Evolutionary conservation across 2,329 filamentous ascomycete genomes (phyloP).

Genomic region (Neopestalotiopsis sp.): DNA sequence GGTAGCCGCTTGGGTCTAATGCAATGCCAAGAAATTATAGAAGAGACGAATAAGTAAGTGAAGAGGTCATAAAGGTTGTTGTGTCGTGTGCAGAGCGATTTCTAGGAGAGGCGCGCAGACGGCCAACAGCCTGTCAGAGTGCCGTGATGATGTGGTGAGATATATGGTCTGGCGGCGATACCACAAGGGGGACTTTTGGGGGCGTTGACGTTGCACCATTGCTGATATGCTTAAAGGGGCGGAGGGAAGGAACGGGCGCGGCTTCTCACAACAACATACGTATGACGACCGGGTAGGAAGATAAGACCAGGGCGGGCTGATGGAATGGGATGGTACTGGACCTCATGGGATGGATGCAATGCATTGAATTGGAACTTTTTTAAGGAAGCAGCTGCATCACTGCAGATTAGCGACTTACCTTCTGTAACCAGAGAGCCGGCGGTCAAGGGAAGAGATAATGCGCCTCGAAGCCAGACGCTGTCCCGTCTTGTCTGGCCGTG

Average conservation of each 20-base stretch:
- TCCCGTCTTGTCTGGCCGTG: neutral
- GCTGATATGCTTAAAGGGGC: neutral
- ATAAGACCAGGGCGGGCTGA: neutral
- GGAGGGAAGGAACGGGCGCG: neutral
- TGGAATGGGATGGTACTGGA: neutral
- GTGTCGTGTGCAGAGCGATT: neutral
- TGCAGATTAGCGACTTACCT: slow-evolving; percentile 12
- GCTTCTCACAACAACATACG: neutral
- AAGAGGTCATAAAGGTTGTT: neutral
- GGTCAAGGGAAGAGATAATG: slow-evolving; percentile 15
- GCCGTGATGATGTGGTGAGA: neutral
- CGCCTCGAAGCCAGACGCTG: neutral
- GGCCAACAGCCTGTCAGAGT: neutral
- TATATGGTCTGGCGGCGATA: neutral
- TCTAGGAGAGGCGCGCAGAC: neutral
- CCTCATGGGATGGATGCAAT: too few relatives aligned
- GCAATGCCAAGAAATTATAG: neutral
- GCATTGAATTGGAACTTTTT: too few relatives aligned
- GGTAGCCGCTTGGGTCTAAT: neutral
- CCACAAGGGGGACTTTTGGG: neutral
- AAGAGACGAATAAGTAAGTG: too few relatives aligned
- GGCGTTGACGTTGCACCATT: neutral
- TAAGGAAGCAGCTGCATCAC: neutral
- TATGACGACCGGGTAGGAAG: neutral
- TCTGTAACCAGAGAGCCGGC: slow-evolving; percentile 10